Base-by-base conservation (phyloP, 495 filamentous ascomycete genomes). In the Astrothelium macrocarpum region DNA sequence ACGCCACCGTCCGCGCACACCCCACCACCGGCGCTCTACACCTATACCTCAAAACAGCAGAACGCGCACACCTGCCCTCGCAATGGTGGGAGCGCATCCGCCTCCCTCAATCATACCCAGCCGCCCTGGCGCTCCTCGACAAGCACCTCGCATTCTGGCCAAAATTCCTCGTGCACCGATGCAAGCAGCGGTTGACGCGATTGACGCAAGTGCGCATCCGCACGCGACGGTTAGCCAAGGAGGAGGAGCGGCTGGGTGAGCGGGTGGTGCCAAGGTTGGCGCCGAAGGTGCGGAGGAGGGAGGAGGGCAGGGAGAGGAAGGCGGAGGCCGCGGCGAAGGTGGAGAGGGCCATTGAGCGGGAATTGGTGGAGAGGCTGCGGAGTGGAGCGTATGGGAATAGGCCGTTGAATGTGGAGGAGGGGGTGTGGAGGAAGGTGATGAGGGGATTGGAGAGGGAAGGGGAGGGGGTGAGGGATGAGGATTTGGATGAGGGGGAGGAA, bases 381-480 rank as follows among this genome's bases (percentile, higher is more conserved):
- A 91, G 89, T 73, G 94, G 94, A 43, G 93, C 93, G 0, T 98
- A 97, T 79, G 95, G 94, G 46, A 91, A 97, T 71, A 83, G 88
- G 72, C 94, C 95, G 45, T 75, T 98, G 64, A 98, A 98, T 77
- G 90, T 94, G 18, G 91, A 94, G 72, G 90, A 95, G 74, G 80
- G 79, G 16, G 91, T 98, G 66, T 98, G 94, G 94, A 96, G 96
- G 87, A 94, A 90, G 83, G 95, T 98, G 29, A 81, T 98, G 56
- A 85, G 86, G 53, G 92, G 91, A 1, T 77, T 97, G 72, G 95
- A 97, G 81, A 81, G 86, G 63, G 83, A 85, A 67, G 91, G 92
- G 28, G 90, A 94, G 72, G 94, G 87, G 53, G 80, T 80, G 68
- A 80, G 91, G 67, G 94, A 97, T 76, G 84, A 89, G 77, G 93